These are phyloP conservation scores for Neopestalotiopsis sp. DNA, from an alignment of 2,329 filamentous ascomycete species.

Conservation along the genomic window DNA sequence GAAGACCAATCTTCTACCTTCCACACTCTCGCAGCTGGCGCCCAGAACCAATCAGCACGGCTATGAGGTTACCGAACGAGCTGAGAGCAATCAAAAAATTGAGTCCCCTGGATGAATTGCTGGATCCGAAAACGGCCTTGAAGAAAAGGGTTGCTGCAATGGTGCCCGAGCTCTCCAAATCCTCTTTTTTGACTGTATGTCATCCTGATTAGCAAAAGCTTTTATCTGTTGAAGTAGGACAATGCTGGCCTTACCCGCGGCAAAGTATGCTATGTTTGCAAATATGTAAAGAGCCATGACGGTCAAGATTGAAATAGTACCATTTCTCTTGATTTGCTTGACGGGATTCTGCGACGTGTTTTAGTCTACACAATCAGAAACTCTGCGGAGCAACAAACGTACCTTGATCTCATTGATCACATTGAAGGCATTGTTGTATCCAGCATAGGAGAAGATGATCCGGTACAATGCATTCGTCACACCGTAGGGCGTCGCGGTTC, in stretches of 20 bases:
- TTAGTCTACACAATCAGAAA: neutral
- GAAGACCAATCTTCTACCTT: constrained; percentile 33
- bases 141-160: constrained; percentile 66
- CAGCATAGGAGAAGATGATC: constrained; percentile 63
- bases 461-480: constrained; percentile 60
- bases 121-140: constrained; percentile 57
- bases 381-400: constrained; percentile 22
- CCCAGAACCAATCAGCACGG: constrained; percentile 58
- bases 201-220: neutral
- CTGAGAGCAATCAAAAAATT: constrained; percentile 63
- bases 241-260: constrained; percentile 44
- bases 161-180: constrained; percentile 57
- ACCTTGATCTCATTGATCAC: constrained; percentile 64
- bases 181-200: constrained; percentile 50
- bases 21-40: constrained; percentile 66
- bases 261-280: constrained; percentile 66
- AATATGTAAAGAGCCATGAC: constrained; percentile 62
- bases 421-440: constrained; percentile 65
- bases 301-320: constrained; percentile 52
- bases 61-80: constrained; percentile 64
- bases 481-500: constrained; percentile 37
- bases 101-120: constrained; percentile 53
- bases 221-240: neutral
- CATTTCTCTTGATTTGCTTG: constrained; percentile 56
- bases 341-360: constrained; percentile 54